Percentiles rank a stretch among this genome's conserved stretches.
Evolutionary conservation across 2,329 filamentous ascomycete genomes (phyloP).

Genomic region (Trichoderma gracile): DNA sequence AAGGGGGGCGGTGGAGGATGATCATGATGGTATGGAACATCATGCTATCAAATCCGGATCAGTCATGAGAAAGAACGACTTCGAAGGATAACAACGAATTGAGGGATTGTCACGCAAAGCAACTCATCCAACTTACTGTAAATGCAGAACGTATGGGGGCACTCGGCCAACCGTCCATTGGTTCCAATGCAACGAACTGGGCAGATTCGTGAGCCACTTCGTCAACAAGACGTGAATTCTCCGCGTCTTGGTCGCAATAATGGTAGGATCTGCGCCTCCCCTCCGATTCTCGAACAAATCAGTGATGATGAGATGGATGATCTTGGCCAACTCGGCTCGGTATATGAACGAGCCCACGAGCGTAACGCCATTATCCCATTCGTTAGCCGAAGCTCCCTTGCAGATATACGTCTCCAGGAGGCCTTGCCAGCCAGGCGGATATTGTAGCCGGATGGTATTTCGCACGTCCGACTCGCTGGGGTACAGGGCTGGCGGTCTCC

Average conservation of each 20-base stretch:
- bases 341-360: conserved; percentile 50
- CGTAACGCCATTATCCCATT: conserved; percentile 49
- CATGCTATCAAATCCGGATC: conserved; percentile 38
- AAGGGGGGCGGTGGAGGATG: conserved; percentile 52
- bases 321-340: conserved; percentile 50
- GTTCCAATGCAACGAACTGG: conserved; percentile 52
- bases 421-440: conserved; percentile 50
- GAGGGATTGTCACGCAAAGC: not conserved
- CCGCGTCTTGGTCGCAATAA: conserved; percentile 45
- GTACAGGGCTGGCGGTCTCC: conserved; percentile 51
- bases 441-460: conserved; percentile 51
- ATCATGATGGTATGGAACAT: conserved; percentile 54
- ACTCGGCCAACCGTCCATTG: conserved; percentile 52
- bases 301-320: conserved; percentile 51
- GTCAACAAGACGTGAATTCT: conserved; percentile 50
- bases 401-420: conserved; percentile 51
- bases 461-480: conserved; percentile 52
- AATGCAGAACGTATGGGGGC: conserved; percentile 48
- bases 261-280: conserved; percentile 43
- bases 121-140: conserved; percentile 40
- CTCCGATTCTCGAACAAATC: conserved; percentile 53
- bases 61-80: conserved; percentile 21
- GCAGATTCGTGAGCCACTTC: conserved; percentile 49
- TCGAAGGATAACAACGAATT: not conserved
- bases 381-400: conserved; percentile 45